Percentiles rank a stretch among this genome's conserved stretches.
Evolutionary conservation across 352 stramenopile species (phyloP).

Genomic region (Globisporangium nunn): DNA sequence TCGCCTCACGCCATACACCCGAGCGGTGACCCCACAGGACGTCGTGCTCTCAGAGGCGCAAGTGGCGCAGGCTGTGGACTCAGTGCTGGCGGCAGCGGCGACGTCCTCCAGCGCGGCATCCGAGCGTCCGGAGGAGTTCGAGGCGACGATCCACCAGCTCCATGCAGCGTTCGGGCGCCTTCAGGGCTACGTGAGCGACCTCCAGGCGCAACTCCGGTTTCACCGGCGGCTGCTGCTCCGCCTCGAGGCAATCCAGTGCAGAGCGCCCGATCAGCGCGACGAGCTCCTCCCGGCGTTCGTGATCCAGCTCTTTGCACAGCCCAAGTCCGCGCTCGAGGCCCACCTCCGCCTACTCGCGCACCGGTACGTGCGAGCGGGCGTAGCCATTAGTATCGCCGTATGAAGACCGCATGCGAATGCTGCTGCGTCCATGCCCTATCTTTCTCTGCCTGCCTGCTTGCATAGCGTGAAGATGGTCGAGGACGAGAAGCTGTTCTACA

Average conservation of each 20-base stretch:
- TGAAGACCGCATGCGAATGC: no score
- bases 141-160: constrained; percentile 29
- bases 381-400: neutral
- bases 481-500: constrained; percentile 61
- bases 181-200: constrained; percentile 26
- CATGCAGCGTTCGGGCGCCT: constrained; percentile 39
- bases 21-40: neutral
- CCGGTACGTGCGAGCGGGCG: constrained; percentile 16
- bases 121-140: constrained; percentile 5
- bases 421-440: no score
- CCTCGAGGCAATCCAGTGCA: constrained; percentile 24
- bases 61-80: neutral
- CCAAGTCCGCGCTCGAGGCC: constrained; percentile 20
- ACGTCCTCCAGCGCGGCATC: neutral
- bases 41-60: constrained; percentile 4
- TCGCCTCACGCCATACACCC: neutral
- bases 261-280: constrained; percentile 16
- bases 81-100: constrained; percentile 6
- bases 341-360: constrained; percentile 37
- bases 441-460: neutral
- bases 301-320: constrained; percentile 29
- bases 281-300: constrained; percentile 31
- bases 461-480: constrained; percentile 49
- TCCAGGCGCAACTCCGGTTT: constrained; percentile 26
- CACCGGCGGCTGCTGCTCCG: constrained; percentile 33